phyloP scores from a whole-genome alignment of 2,329 filamentous ascomycete genomes.

The Arthrobotrys sphaeroides region DNA sequence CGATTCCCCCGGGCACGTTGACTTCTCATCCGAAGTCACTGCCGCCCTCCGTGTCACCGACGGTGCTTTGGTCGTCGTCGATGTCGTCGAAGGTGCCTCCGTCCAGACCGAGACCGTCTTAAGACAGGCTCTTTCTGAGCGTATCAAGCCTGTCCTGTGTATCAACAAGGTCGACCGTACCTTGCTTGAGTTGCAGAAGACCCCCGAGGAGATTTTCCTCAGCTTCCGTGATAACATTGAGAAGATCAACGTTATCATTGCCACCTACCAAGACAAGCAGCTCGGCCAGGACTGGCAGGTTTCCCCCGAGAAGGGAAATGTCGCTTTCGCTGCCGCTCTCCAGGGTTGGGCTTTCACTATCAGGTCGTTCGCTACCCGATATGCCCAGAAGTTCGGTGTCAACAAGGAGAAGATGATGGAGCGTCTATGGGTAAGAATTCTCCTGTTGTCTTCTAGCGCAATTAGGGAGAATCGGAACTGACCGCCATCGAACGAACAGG shows the following conservation, averaged over 20 bases:
- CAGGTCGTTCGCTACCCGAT: slow-evolving; percentile 93
- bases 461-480: background rate
- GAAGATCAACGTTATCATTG: slow-evolving; percentile 99
- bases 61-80: slow-evolving; percentile 98
- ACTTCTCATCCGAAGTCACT: slow-evolving; percentile 99
- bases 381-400: slow-evolving; percentile 99
- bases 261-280: slow-evolving; percentile 96
- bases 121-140: slow-evolving; percentile 98
- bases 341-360: slow-evolving; percentile 99
- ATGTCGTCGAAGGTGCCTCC: slow-evolving; percentile 99
- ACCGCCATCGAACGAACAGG: slow-evolving; percentile 63
- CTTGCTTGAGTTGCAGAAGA: slow-evolving; percentile 97
- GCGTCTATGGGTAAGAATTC: slow-evolving; percentile 86
- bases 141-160: slow-evolving; percentile 99
- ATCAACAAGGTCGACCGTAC: slow-evolving; percentile 99
- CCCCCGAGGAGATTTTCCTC: slow-evolving; percentile 99
- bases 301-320: slow-evolving; percentile 95
- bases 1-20: slow-evolving; percentile 99
- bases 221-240: slow-evolving; percentile 99
- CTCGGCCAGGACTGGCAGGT: slow-evolving; percentile 95
- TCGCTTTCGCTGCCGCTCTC: slow-evolving; percentile 99
- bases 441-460: slow-evolving; percentile 60
- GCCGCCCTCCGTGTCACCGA: slow-evolving; percentile 99
- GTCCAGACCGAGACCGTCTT: slow-evolving; percentile 99
- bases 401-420: slow-evolving; percentile 99